These are phyloP conservation scores for Salvia sclarea DNA, from an alignment of 305 asterid genomes.

Conservation along the genomic window DNA sequence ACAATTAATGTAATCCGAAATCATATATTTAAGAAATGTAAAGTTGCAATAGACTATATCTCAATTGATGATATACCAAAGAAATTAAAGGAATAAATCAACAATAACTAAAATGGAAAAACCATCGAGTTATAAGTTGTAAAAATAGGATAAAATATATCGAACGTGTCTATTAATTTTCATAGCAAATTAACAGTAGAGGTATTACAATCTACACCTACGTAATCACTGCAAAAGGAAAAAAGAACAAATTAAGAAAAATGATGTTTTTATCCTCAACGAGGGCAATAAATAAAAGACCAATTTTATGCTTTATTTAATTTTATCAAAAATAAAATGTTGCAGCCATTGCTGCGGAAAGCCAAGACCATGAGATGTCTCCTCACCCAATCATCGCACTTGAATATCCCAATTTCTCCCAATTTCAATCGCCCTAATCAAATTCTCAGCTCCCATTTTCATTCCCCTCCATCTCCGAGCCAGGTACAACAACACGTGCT, in stretches of 20 bases:
- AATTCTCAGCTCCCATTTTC: conserved; percentile 29
- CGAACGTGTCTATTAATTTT: no score
- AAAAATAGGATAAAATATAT: no score
- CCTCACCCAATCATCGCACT: conserved; percentile 38
- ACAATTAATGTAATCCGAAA: no score
- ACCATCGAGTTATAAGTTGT: no score
- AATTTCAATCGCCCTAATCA: conserved; percentile 24
- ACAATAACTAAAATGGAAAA: no score
- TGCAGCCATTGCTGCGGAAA: conserved; percentile 49
- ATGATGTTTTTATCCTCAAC: neutral
- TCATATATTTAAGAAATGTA: no score
- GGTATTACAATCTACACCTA: no score
- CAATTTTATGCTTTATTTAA: conserved; percentile 1
- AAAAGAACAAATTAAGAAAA: neutral
- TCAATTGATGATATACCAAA: no score
- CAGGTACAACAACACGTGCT: neutral
- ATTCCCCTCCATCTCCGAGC: conserved; percentile 21
- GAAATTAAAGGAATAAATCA: no score
- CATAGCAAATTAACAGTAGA: no score
- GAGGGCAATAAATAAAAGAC: neutral
- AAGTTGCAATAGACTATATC: no score
- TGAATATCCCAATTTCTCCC: conserved; percentile 30
- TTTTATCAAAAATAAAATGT: conserved; percentile 25
- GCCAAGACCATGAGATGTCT: conserved; percentile 60
- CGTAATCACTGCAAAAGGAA: neutral